Conservation (phyloP, 2,329 filamentous ascomycete genomes). For the Incumbomyces lentus region DNA sequence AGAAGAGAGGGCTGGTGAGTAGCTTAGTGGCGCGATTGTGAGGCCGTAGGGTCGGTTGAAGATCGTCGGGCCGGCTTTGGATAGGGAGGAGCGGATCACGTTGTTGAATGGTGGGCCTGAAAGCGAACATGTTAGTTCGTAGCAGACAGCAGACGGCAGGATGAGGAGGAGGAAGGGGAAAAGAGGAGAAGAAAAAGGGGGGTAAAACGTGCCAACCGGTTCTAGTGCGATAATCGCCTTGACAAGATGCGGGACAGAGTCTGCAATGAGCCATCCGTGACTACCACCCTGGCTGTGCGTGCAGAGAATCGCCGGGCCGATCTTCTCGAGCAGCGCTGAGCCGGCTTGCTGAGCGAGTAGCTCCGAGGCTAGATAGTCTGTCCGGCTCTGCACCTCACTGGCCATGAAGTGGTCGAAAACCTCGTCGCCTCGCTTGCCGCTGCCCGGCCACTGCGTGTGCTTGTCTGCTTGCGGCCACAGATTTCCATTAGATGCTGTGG, state of each 20-base stretch:
- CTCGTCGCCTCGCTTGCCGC: conserved; percentile 31
- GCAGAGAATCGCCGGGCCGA: conserved; percentile 36
- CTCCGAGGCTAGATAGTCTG: conserved; percentile 23
- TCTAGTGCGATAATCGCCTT: conserved; percentile 43
- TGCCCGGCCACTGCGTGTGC: conserved; percentile 35
- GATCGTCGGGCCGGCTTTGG: background rate
- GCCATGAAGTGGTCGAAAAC: conserved; percentile 42
- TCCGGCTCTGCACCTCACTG: conserved; percentile 31
- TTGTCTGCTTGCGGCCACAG: conserved; percentile 33
- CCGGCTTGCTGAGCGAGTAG: conserved; percentile 30
- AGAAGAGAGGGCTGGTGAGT: conserved; percentile 34
- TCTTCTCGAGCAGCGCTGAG: conserved; percentile 33
- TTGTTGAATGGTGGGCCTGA: conserved; percentile 12
- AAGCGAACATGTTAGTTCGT: conserved; percentile 32
- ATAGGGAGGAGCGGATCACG: background rate
- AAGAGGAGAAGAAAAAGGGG: no score
- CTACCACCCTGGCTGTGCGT: conserved; percentile 42
- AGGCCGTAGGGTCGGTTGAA: conserved; percentile 33
- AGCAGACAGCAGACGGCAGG: no score
- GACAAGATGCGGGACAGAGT: conserved; percentile 39
- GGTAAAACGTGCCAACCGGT: conserved; percentile 45
- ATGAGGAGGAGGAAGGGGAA: no score
- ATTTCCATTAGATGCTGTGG: conserved; percentile 24
- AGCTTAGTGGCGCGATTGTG: conserved; percentile 40
- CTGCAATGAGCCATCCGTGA: conserved; percentile 40